Evolutionary conservation across 371 early-diverging fungal genomes (phyloP).

Genomic region (Syncephalastrum monosporum): DNA sequence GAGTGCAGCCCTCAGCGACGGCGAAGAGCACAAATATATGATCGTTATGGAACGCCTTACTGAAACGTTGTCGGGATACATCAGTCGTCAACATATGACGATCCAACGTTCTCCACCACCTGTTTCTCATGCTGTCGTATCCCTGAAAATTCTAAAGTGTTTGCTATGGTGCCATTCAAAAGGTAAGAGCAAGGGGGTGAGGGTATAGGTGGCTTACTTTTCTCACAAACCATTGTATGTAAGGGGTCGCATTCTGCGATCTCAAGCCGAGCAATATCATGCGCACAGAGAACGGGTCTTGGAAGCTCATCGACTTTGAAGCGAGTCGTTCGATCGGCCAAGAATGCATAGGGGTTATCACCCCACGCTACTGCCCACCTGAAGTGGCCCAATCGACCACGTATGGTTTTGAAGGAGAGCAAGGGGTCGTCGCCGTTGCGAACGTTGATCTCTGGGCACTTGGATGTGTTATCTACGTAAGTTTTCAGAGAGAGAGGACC

Average conservation of each 20-base stretch:
- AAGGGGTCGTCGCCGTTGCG: conserved; percentile 48
- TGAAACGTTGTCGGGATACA: conserved; percentile 28
- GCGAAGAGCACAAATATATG: conserved; percentile 33
- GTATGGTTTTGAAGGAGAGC: conserved; percentile 46
- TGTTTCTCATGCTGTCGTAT: no score
- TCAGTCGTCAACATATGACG: conserved; percentile 8
- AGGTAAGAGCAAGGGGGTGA: conserved; percentile 10
- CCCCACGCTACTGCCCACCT: conserved; percentile 34
- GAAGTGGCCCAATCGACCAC: conserved; percentile 51
- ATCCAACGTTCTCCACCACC: no score
- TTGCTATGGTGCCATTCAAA: conserved; percentile 37
- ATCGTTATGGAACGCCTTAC: conserved; percentile 42
- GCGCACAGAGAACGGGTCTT: conserved; percentile 19
- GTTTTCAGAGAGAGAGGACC: conserved; percentile 2
- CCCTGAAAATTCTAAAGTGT: conserved; percentile 17
- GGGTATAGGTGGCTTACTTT: conserved; percentile 6
- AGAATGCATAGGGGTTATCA: conserved; percentile 25
- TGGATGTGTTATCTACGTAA: conserved; percentile 46
- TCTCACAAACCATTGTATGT: conserved; percentile 13
- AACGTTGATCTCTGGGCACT: conserved; percentile 50
- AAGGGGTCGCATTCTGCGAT: conserved; percentile 29
- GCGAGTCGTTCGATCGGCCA: conserved; percentile 42
- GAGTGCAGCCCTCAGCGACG: not conserved
- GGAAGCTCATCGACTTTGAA: conserved; percentile 49
- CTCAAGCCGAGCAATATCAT: conserved; percentile 42